Evolutionary conservation across 257 asterid genomes (phyloP), one percentile per base, ranked within the genome.

Genomic region (Perilla frutescens): DNA sequence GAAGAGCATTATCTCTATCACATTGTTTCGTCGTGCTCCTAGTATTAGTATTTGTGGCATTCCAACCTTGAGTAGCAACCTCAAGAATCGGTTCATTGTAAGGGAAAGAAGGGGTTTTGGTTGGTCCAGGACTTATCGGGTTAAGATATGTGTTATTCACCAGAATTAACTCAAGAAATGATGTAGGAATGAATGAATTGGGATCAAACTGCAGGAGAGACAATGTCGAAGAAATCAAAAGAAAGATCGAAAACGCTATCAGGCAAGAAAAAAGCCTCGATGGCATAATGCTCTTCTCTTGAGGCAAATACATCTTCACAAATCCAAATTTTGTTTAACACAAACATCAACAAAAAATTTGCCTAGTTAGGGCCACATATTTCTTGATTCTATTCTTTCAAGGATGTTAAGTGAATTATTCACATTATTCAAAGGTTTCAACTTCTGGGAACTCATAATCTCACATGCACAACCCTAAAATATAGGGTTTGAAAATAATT

Each of bases 191-290:
- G 71, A 62, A 84, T 26, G 82, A 78, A 70, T 49, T 77, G 54
- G 83, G 84, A 61, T 79, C 51, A 43, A 82, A 79, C 51, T 79
- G 84, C 29, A 87, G 63, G 71, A 88, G 85, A 78, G 92, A 76
- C 5, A 90, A 7, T 0, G 86, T 73, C 1, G 96, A 89, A 57
- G 87, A 64, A 36, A 87, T 78, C 57, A 93, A 64, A 57, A 93
- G 89, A 72, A 88, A 70, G 72, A 83, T 71, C 3, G 94, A 84
- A 68, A 88, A 69, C 12, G 81, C 85, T 32, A 89, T 78, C 0
- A 93, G 74, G 79, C 81, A 91, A 71, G 90, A 83, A 62, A 86
- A 77, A 58, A 84, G 84, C 86, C 81, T 87, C 50, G 88, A 84
- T 36, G 96, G 86, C 7, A 83, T 34, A 69, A 81, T 73, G 62